Evolutionary conservation across 441 rosid species (phyloP).

Genomic region (Gossypium davidsonii): DNA sequence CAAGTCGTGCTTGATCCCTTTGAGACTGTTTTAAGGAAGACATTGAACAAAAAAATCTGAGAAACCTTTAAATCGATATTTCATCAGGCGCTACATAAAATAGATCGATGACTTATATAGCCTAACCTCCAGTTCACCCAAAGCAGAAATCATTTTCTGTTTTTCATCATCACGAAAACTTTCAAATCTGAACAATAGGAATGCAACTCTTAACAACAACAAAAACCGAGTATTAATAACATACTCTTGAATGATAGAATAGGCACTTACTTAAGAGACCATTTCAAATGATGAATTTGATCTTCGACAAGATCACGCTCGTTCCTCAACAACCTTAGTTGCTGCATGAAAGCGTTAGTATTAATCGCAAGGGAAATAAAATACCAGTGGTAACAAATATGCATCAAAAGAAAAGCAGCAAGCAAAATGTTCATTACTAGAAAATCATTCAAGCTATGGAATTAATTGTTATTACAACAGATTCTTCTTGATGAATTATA

Average conservation of each 20-base stretch:
- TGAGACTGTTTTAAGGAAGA: slow-evolving; percentile 28
- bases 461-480: not conserved
- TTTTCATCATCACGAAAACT: slow-evolving; percentile 36
- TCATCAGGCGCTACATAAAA: not conserved
- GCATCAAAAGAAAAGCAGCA: not conserved
- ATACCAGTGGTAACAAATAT: not conserved
- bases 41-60: not conserved
- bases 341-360: slow-evolving; percentile 33
- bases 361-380: not conserved
- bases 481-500: not conserved
- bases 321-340: slow-evolving; percentile 67
- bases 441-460: not conserved
- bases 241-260: slow-evolving; percentile 3
- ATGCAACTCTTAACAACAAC: not conserved
- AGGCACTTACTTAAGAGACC: slow-evolving; percentile 71
- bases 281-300: slow-evolving; percentile 65
- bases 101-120: not conserved
- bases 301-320: slow-evolving; percentile 94
- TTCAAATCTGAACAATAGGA: slow-evolving; percentile 41
- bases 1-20: slow-evolving; percentile 45
- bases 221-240: not conserved
- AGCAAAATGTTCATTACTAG: not conserved
- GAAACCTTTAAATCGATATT: slow-evolving; percentile 1
- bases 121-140: slow-evolving; percentile 60
- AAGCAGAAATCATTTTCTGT: slow-evolving; percentile 31